Conservation (phyloP, 305 asterid species). For the Fraxinus greggii region DNA sequence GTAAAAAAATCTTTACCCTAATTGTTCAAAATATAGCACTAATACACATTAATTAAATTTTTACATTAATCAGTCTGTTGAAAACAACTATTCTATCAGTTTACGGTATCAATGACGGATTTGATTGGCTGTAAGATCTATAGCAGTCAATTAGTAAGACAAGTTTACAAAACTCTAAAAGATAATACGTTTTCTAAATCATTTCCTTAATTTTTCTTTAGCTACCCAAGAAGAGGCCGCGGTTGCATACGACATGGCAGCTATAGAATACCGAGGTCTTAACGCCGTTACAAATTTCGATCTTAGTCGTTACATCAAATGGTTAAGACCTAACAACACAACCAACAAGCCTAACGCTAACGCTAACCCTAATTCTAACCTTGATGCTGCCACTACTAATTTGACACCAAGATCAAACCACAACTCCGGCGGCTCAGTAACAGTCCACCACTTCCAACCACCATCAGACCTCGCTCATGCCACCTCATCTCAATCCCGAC, state of each 20-base stretch:
- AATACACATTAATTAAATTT: not conserved
- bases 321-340: slow-evolving; percentile 60
- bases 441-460: slow-evolving; percentile 30
- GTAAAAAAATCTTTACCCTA: slow-evolving; percentile 28
- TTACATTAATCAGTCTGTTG: not conserved
- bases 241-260: slow-evolving; percentile 83
- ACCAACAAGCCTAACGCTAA: slow-evolving; percentile 17
- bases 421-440: slow-evolving; percentile 21
- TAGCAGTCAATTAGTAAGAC: not conserved
- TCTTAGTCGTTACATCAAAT: slow-evolving; percentile 78
- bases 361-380: not conserved
- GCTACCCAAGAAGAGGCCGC: slow-evolving; percentile 94
- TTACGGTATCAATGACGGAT: not conserved
- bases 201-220: slow-evolving; percentile 23
- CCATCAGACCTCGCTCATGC: slow-evolving; percentile 21
- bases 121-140: not conserved
- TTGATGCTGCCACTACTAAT: not conserved
- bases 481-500: slow-evolving; percentile 32
- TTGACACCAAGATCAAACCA: slow-evolving; percentile 20
- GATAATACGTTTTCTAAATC: not conserved
- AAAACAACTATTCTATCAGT: not conserved
- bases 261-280: slow-evolving; percentile 76
- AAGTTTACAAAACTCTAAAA: not conserved
- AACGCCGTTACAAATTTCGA: slow-evolving; percentile 83
- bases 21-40: not conserved